Evolutionary conservation across 192 early-diverging fungal genomes (phyloP), one percentile per base, ranked within the genome.

Genomic region (Entomortierella beljakovae): DNA sequence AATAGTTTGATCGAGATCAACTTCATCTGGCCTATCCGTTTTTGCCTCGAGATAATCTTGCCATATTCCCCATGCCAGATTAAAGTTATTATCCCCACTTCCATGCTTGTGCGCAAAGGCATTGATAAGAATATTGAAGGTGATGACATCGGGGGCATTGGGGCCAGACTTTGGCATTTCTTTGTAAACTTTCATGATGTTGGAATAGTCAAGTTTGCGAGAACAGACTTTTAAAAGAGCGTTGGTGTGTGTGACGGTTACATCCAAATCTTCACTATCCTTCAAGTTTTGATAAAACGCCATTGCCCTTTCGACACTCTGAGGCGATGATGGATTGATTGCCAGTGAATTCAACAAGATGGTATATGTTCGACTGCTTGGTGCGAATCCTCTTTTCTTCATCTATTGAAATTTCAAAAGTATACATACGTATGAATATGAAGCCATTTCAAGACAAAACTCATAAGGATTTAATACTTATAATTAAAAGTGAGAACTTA

Each of bases 161-260:
- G 59, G 49, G 18, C 73, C 73, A 0, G 43, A 32, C 11, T 68
- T 64, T 11, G 71, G 68, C 61, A 83, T 74, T 2, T 25, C 26
- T 1, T 61, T 35, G 31, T 80, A 83, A 33, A 65, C 57, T 13
- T 70, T 18, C 28, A 43, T 22, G 9, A 80, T 37, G 3, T 66
- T 31, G 32, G 50, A 40, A 37, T 74, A 65, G 22, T 83, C 70
- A 2, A 35, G 42, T 22, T 62, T 54, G 25, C 71, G 65, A 33
- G 58, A 57, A 42, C 82, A 83, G 16, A 83, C 75, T 67, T 83
- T 83, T n/a, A 83, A 67, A 2, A 83, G 54, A 1, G 82, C 70
- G 15, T 83, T 83, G 3, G 61, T 73, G n/a, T 83, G 82, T 22
- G 53, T 40, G 2, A 64, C 9, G 4, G 62, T 64, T 0, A 73